A percentile compares a stretch with the other conserved stretches of the same genome.
phyloP scores from a whole-genome alignment of 108 stramenopile genomes.

The Conticribra guillardii region DNA sequence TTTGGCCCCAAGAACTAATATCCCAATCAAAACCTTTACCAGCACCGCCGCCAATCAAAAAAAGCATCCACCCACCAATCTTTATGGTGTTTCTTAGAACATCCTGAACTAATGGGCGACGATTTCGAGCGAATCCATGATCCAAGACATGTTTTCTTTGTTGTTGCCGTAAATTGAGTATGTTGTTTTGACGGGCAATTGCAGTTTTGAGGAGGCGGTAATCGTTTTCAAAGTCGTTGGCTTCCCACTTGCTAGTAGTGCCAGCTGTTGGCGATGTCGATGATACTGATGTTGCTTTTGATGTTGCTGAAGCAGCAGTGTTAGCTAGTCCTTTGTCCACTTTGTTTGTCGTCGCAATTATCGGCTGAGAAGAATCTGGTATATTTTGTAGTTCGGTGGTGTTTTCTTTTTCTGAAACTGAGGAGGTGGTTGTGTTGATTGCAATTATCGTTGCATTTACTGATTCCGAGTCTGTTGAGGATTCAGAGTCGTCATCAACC shows the following conservation, averaged over 20 bases:
- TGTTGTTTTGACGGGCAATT: slow-evolving; percentile 27
- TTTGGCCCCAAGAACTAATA: not conserved
- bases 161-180: slow-evolving; percentile 37
- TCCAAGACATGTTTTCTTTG: slow-evolving; percentile 43
- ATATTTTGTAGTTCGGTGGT: not conserved
- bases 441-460: too few species aligned
- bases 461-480: too few species aligned
- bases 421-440: too few species aligned
- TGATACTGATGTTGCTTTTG: not conserved
- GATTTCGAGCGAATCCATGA: slow-evolving; percentile 43
- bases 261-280: not conserved
- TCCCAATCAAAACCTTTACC: slow-evolving; percentile 2
- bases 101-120: slow-evolving; percentile 41
- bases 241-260: slow-evolving; percentile 29
- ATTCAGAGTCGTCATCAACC: too few species aligned
- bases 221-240: slow-evolving; percentile 43
- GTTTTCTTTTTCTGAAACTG: not conserved
- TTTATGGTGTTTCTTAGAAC: slow-evolving; percentile 5
- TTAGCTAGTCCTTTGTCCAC: not conserved
- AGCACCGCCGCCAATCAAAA: slow-evolving; percentile 20
- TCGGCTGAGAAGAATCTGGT: not conserved
- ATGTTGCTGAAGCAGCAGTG: not conserved
- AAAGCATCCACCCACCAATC: slow-evolving; percentile 22
- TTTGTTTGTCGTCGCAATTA: not conserved
- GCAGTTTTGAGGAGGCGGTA: slow-evolving; percentile 34